Evolutionary conservation across 345 rosid genomes (phyloP).

Genomic region (Pelargonium nanum): DNA sequence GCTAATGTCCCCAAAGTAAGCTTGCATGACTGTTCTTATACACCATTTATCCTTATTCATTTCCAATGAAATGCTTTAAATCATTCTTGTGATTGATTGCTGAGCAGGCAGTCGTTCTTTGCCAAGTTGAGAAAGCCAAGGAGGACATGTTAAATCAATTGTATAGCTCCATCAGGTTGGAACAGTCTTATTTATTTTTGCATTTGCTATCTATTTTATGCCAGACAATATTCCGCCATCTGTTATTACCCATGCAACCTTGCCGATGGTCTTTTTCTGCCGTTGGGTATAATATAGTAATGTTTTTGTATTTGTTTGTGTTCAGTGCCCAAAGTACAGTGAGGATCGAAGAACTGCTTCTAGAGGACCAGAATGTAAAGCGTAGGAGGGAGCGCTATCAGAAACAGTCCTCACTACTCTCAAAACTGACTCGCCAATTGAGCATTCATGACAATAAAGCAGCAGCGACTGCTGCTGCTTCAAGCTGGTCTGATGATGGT

Average conservation of each 20-base stretch:
- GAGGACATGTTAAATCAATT: slow-evolving; percentile 97
- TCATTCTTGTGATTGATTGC: neutral
- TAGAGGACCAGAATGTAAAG: slow-evolving; percentile 83
- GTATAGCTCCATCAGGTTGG: slow-evolving; percentile 81
- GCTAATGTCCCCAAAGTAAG: slow-evolving; percentile 94
- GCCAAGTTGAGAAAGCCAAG: slow-evolving; percentile 98
- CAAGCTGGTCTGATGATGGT: slow-evolving; percentile 52
- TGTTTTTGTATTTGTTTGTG: neutral
- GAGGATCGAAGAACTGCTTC: slow-evolving; percentile 78
- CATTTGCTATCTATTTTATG: neutral
- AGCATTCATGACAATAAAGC: slow-evolving; percentile 88
- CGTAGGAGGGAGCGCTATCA: slow-evolving; percentile 66
- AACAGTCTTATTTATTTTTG: neutral
- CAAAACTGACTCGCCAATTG: slow-evolving; percentile 71
- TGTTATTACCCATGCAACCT: neutral
- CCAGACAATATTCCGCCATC: neutral
- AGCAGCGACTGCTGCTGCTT: slow-evolving; percentile 41
- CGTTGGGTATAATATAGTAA: neutral
- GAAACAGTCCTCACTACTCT: slow-evolving; percentile 81
- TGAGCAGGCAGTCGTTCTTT: slow-evolving; percentile 92
- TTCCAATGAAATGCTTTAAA: no score
- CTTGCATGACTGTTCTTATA: neutral
- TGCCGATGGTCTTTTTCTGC: neutral
- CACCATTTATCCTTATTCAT: neutral
- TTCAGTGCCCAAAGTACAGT: slow-evolving; percentile 64